Evolutionary conservation across 441 rosid species (phyloP).

Genomic region (Pelargonium citronellum): DNA sequence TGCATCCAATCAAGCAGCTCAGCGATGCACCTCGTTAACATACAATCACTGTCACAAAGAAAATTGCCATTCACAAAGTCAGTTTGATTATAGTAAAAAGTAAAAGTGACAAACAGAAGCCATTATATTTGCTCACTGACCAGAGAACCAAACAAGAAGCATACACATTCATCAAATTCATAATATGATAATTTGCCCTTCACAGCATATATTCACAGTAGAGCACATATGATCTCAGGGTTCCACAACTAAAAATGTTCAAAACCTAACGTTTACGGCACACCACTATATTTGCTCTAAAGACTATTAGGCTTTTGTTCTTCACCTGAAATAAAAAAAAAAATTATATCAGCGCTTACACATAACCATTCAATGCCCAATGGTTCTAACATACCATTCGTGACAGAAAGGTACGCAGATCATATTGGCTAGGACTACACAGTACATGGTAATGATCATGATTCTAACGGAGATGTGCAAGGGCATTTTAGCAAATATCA

Average conservation of each 20-base stretch:
- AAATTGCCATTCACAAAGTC: neutral
- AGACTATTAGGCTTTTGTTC: neutral
- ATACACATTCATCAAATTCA: neutral
- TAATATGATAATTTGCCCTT: neutral
- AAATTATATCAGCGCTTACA: neutral
- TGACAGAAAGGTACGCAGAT: neutral
- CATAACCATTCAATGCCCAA: neutral
- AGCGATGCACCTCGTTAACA: neutral
- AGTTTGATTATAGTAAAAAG: neutral
- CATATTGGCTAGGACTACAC: neutral
- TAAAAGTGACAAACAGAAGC: conserved; percentile 4
- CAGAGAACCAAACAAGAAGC: neutral
- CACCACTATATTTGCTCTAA: too few relatives aligned
- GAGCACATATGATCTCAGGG: neutral
- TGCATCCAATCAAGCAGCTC: neutral
- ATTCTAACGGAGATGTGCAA: conserved; percentile 8
- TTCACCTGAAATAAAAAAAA: neutral
- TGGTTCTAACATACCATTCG: neutral
- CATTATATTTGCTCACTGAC: neutral
- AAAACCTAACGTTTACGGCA: neutral
- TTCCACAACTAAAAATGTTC: neutral
- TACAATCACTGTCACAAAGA: neutral
- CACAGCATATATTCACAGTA: neutral
- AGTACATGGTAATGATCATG: neutral
- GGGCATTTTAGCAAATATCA: neutral